A percentile compares a stretch with the other conserved stretches of the same genome.
Conservation (phyloP, 805 yeast species). For the Maudiozyma serrabonitensis region DNA sequence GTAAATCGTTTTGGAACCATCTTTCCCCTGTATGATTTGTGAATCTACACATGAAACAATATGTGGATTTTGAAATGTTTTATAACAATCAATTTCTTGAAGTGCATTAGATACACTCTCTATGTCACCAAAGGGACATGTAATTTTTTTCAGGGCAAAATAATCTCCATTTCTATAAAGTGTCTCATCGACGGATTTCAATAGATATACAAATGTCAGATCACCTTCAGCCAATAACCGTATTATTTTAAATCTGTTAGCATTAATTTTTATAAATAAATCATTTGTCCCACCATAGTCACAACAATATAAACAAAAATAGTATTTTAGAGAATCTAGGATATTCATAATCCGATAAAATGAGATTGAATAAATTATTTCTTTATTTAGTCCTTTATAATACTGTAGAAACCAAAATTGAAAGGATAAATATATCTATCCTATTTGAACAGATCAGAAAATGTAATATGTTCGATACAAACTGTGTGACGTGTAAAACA, state of each 20-base stretch:
- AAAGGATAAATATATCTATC: too few species aligned
- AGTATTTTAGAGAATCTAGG: not conserved
- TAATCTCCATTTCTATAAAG: not conserved
- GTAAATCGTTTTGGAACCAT: conserved; percentile 72
- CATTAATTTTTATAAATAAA: conserved; percentile 44
- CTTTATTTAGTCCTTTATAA: too few species aligned
- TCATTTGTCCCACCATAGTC: conserved; percentile 11
- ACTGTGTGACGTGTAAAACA: too few species aligned
- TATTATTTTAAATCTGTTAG: conserved; percentile 49
- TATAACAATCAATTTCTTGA: conserved; percentile 69
- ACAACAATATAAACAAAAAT: conserved; percentile 7
- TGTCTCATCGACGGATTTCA: conserved; percentile 35
- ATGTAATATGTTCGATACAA: too few species aligned
- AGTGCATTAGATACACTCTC: conserved; percentile 65
- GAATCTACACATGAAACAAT: conserved; percentile 66
- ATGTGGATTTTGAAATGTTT: conserved; percentile 56
- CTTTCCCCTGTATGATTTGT: conserved; percentile 57
- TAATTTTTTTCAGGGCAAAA: conserved; percentile 75
- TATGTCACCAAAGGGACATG: conserved; percentile 74
- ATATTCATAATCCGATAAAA: not conserved
- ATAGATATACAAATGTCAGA: conserved; percentile 77
- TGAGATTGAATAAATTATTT: too few species aligned
- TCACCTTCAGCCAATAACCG: conserved; percentile 86
- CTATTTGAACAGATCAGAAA: too few species aligned
- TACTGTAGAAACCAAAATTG: too few species aligned